These are phyloP conservation scores for Bipolaris zeicola DNA, from an alignment of 2,329 filamentous ascomycete species.

Conservation along the genomic window DNA sequence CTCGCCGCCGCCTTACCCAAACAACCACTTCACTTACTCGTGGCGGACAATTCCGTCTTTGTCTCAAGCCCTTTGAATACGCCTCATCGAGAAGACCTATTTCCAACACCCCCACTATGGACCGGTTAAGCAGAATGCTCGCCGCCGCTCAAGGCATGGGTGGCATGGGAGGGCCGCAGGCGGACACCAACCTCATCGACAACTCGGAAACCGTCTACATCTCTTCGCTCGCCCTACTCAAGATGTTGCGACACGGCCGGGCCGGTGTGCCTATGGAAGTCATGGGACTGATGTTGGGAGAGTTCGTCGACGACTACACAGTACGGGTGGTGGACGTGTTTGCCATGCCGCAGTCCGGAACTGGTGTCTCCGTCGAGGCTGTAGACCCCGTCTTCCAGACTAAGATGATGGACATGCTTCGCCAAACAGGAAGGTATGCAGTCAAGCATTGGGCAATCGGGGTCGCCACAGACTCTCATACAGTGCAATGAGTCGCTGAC, in stretches of 20 bases:
- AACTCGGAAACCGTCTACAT: conserved; percentile 99
- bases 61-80: background rate
- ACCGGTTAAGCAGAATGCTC: conserved; percentile 88
- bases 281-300: conserved; percentile 98
- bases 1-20: conserved; percentile 16
- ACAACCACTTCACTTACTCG: background rate
- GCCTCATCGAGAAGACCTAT: conserved; percentile 1
- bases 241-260: conserved; percentile 97
- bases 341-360: conserved; percentile 98
- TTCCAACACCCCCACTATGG: conserved; percentile 63
- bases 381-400: conserved; percentile 99
- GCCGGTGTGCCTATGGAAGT: conserved; percentile 99
- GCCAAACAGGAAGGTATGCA: conserved; percentile 86
- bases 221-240: conserved; percentile 92
- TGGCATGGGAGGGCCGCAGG: conserved; percentile 64
- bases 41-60: background rate
- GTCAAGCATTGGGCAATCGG: background rate
- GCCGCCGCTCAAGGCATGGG: conserved; percentile 71
- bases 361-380: conserved; percentile 96
- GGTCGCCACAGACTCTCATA: conserved; percentile 1
- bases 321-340: conserved; percentile 98
- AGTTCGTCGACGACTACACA: conserved; percentile 99
- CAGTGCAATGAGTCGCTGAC: conserved; percentile 20
- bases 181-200: conserved; percentile 90
- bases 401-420: conserved; percentile 99